phyloP scores from a whole-genome alignment of 257 asterid genomes.

The Ophiorrhiza pumila region DNA sequence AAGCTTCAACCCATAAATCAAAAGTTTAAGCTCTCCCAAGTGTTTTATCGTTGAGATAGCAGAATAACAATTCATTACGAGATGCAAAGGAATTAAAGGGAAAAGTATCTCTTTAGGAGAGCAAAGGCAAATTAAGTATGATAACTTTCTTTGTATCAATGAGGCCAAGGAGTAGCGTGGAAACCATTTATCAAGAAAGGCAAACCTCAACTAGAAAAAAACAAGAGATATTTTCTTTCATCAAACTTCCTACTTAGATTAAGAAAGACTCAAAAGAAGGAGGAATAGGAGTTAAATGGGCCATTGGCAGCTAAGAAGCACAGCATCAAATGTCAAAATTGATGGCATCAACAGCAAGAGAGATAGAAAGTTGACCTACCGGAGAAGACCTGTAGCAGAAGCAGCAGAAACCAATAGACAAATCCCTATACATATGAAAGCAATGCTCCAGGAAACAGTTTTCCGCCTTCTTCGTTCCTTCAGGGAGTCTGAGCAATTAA shows the following conservation, averaged over 20 bases:
- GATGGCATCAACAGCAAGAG: neutral
- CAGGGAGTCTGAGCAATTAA: conserved; percentile 12
- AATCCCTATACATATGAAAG: conserved; percentile 29
- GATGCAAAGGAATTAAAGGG: neutral
- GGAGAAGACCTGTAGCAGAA: conserved; percentile 25
- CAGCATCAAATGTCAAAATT: neutral
- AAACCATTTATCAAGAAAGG: neutral
- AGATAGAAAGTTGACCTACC: conserved; percentile 17
- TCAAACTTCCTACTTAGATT: neutral
- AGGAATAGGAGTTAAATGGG: neutral
- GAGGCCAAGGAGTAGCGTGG: neutral
- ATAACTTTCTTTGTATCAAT: neutral
- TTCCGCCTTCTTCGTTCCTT: conserved; percentile 25
- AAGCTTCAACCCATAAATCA: neutral
- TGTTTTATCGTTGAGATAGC: neutral
- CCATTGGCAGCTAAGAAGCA: neutral
- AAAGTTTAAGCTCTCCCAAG: neutral
- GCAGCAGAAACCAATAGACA: conserved; percentile 30
- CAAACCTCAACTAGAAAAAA: neutral
- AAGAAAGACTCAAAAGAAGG: conserved; percentile 3
- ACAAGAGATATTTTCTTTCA: neutral
- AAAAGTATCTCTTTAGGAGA: no score
- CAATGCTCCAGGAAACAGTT: conserved; percentile 24
- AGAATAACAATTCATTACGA: neutral
- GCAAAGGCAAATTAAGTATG: no score